These are phyloP conservation scores for Phytophthora citricola DNA, from an alignment of 352 stramenopile genomes.

Conservation along the genomic window DNA sequence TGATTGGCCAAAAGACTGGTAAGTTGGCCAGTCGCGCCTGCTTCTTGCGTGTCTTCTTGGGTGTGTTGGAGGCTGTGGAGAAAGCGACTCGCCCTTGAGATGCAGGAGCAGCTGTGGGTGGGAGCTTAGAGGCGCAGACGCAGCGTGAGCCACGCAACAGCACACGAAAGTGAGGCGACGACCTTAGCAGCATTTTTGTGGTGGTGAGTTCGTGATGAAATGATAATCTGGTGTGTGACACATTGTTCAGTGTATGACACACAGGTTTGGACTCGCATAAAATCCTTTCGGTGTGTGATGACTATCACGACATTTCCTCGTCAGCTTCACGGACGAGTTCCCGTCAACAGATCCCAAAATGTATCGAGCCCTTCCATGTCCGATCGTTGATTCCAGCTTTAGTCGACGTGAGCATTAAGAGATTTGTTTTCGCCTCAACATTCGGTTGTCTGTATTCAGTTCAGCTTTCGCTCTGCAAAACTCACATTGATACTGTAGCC, in stretches of 20 bases:
- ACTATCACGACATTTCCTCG: too few species aligned
- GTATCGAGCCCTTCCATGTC: background rate
- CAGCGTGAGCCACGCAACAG: background rate
- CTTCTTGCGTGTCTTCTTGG: slow-evolving; percentile 56
- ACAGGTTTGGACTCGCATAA: too few species aligned
- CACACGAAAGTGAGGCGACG: background rate
- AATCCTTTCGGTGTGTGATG: too few species aligned
- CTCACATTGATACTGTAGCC: background rate
- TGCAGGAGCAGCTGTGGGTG: background rate
- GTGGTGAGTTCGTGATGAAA: too few species aligned
- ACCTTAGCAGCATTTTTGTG: background rate
- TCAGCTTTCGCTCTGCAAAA: background rate
- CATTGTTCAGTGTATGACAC: background rate
- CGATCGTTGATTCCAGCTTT: background rate
- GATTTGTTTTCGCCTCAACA: background rate
- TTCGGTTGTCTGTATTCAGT: background rate
- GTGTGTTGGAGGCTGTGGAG: slow-evolving; percentile 12
- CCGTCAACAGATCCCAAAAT: background rate
- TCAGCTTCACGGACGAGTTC: background rate
- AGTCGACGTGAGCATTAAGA: background rate
- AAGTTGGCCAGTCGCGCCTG: slow-evolving; percentile 56
- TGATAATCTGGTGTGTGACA: background rate
- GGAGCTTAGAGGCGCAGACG: background rate
- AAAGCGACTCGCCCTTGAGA: background rate
- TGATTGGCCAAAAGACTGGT: slow-evolving; percentile 64